phyloP scores from a whole-genome alignment of 257 asterid genomes.

The Rhazya stricta region DNA sequence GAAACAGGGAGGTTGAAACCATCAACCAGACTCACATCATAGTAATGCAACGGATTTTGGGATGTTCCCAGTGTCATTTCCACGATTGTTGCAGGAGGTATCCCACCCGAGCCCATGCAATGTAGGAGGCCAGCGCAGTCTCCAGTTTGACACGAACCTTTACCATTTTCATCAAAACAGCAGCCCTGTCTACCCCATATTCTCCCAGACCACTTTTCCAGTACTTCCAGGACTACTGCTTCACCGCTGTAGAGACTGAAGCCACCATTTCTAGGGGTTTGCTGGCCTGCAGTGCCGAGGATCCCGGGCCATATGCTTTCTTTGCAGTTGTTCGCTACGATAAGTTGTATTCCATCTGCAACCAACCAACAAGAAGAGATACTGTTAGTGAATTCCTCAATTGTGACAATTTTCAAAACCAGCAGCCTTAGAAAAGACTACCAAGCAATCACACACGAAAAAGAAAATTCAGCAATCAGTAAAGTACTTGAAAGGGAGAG shows the following conservation, averaged over 20 bases:
- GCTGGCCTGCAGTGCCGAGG: constrained; percentile 55
- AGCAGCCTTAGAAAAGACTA: background rate
- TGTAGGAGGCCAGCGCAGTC: constrained; percentile 59
- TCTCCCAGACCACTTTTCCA: constrained; percentile 75
- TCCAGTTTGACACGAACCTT: constrained; percentile 68
- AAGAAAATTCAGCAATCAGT: background rate
- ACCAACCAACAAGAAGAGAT: constrained; percentile 8
- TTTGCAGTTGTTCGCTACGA: constrained; percentile 64
- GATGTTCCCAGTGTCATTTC: constrained; percentile 72
- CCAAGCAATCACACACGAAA: background rate
- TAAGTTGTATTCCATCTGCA: constrained; percentile 59
- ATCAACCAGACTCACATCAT: constrained; percentile 79
- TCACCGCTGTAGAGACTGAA: constrained; percentile 46
- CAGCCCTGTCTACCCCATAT: constrained; percentile 82
- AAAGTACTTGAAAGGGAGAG: constrained; percentile 16
- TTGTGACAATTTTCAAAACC: background rate
- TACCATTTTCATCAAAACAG: constrained; percentile 43
- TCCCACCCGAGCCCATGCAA: constrained; percentile 53
- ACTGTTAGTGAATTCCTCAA: background rate
- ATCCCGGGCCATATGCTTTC: constrained; percentile 72
- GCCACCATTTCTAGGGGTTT: constrained; percentile 50
- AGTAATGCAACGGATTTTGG: constrained; percentile 46
- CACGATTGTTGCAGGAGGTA: constrained; percentile 65
- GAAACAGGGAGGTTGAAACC: constrained; percentile 72
- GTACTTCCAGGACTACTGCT: constrained; percentile 38